A percentile compares a stretch with the other conserved stretches of the same genome.
Conservation (phyloP, 192 early-diverging fungal species). For the Gaertneriomyces semiglobifer region DNA sequence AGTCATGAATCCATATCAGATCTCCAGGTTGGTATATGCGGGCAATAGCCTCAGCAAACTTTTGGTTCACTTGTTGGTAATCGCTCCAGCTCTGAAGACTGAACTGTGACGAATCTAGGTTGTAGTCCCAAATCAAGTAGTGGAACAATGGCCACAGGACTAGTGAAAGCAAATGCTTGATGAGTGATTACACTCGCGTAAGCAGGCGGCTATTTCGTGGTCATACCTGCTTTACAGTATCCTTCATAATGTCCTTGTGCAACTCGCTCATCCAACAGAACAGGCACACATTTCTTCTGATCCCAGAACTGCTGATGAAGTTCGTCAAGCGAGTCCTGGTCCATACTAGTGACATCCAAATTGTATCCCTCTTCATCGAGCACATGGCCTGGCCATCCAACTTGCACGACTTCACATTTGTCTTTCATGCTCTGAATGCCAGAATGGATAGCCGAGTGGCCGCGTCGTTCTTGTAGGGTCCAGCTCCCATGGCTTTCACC, state of each 20-base stretch:
- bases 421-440: conserved; percentile 69
- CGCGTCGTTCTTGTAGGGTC: conserved; percentile 47
- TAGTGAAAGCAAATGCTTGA: conserved; percentile 18
- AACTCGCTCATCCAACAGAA: conserved; percentile 69
- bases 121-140: conserved; percentile 84
- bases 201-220: conserved; percentile 3
- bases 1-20: conserved; percentile 64
- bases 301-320: conserved; percentile 54
- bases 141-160: conserved; percentile 96
- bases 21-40: conserved; percentile 74
- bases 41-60: conserved; percentile 69
- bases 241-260: conserved; percentile 91
- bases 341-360: conserved; percentile 50
- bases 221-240: conserved; percentile 86
- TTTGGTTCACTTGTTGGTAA: conserved; percentile 77
- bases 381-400: conserved; percentile 72
- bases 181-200: not conserved
- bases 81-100: conserved; percentile 71
- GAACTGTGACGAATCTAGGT: conserved; percentile 57
- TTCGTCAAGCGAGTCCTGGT: conserved; percentile 47
- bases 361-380: conserved; percentile 56
- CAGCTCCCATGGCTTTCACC: conserved; percentile 4
- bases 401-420: conserved; percentile 57
- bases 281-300: conserved; percentile 64
- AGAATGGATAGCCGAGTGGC: conserved; percentile 87